phyloP scores from a whole-genome alignment of 306 rosid species.

The Argentina anserina region DNA sequence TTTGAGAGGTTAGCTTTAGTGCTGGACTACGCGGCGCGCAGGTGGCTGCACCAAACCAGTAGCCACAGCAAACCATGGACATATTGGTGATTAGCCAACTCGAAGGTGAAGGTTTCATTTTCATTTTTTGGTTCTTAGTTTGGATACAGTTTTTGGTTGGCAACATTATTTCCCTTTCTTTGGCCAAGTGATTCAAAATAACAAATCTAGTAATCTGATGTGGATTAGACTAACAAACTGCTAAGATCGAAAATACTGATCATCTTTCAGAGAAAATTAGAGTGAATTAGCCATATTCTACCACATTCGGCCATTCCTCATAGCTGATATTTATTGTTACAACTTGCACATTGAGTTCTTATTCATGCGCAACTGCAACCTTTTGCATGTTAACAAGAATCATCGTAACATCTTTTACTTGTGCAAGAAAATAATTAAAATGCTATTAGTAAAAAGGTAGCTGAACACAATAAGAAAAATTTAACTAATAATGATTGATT shows the following conservation, averaged over 20 bases:
- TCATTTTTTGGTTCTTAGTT: not conserved
- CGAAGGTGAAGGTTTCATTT: not conserved
- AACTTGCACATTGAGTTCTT: not conserved
- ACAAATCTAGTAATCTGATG: not conserved
- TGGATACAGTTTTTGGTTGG: not conserved
- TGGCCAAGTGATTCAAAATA: not conserved
- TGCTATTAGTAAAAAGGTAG: too few relatives aligned
- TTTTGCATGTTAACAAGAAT: not conserved
- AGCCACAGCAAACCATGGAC: conserved; percentile 9
- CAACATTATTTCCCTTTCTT: not conserved
- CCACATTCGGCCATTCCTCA: too few relatives aligned
- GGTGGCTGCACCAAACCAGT: not conserved
- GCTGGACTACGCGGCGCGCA: conserved; percentile 5
- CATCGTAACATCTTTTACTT: not conserved
- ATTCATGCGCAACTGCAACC: not conserved
- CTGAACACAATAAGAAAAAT: too few relatives aligned
- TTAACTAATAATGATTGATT: too few relatives aligned
- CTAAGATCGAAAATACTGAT: not conserved
- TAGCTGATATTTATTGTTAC: too few relatives aligned
- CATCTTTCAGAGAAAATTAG: not conserved
- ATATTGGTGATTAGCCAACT: not conserved
- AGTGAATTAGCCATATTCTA: not conserved
- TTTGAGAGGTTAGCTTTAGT: conserved; percentile 17
- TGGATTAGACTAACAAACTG: not conserved
- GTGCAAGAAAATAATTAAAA: too few relatives aligned